phyloP scores from a whole-genome alignment of 208 protist species.

The Trypanosoma cruzi region DNA sequence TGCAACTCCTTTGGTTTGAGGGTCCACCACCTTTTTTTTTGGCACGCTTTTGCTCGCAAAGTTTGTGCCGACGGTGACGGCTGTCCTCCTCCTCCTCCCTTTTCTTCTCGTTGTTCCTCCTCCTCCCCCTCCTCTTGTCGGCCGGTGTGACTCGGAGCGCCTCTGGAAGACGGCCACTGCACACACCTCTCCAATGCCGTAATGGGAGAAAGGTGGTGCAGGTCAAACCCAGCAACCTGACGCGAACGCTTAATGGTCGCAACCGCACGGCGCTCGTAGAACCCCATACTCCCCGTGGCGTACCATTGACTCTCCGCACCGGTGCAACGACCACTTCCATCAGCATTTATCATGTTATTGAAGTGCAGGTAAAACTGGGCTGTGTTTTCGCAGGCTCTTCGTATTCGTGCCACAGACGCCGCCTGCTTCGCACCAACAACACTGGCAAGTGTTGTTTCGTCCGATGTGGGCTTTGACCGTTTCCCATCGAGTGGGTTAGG shows the following conservation, averaged over 20 bases:
- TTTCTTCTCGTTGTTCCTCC: constrained; percentile 3
- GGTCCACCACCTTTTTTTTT: too few relatives aligned
- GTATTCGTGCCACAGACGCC: constrained; percentile 14
- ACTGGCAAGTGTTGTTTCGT: constrained; percentile 1
- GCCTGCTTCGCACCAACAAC: constrained; percentile 22
- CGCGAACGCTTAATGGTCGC: constrained; percentile 35
- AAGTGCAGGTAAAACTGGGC: constrained; percentile 24
- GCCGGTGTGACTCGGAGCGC: neutral
- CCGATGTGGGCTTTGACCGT: neutral
- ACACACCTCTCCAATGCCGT: constrained; percentile 43
- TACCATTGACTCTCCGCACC: constrained; percentile 30
- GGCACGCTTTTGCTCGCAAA: too few relatives aligned
- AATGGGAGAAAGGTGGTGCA: constrained; percentile 45
- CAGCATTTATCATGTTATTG: neutral
- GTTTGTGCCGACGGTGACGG: too few relatives aligned
- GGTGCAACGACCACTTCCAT: neutral
- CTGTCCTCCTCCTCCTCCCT: neutral
- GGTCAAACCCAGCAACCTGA: constrained; percentile 42
- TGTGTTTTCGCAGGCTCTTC: constrained; percentile 25
- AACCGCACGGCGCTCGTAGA: constrained; percentile 25
- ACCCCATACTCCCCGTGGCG: constrained; percentile 23
- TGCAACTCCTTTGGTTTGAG: constrained; percentile 30
- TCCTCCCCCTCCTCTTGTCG: neutral
- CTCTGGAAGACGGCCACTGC: constrained; percentile 2
- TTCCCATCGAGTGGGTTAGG: neutral